phyloP scores from a whole-genome alignment of 1,139 yeast genomes.

The Blastobotrys arbuscula region DNA sequence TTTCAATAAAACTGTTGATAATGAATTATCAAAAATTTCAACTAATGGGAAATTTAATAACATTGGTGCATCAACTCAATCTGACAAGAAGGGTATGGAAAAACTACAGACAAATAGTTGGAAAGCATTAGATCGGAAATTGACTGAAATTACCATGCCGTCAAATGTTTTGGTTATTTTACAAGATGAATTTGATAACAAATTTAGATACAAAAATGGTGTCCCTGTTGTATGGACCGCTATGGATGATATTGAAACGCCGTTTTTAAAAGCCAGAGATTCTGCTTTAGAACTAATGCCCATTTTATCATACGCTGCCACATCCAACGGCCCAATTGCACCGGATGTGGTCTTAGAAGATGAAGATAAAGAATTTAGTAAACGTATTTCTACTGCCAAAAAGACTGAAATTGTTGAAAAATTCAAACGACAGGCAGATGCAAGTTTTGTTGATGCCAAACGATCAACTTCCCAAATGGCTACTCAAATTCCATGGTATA shows the following conservation, averaged over 20 bases:
- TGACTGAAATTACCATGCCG: constrained; percentile 45
- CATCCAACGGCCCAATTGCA: constrained; percentile 50
- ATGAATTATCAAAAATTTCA: constrained; percentile 30
- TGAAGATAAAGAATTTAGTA: constrained; percentile 32
- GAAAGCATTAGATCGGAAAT: constrained; percentile 53
- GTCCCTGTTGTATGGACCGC: constrained; percentile 79
- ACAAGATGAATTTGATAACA: constrained; percentile 63
- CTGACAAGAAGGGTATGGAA: constrained; percentile 40
- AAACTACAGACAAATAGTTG: constrained; percentile 56
- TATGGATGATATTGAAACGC: constrained; percentile 63
- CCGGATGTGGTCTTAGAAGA: constrained; percentile 50
- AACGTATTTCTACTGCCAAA: constrained; percentile 52
- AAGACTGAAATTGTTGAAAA: constrained; percentile 52
- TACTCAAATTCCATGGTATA: constrained; percentile 79
- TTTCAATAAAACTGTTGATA: constrained; percentile 42
- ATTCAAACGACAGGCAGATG: constrained; percentile 73
- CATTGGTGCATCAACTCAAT: constrained; percentile 48
- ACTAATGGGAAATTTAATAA: constrained; percentile 46
- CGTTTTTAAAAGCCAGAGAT: constrained; percentile 55
- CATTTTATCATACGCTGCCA: constrained; percentile 50
- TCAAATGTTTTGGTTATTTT: constrained; percentile 34
- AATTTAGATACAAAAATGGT: constrained; percentile 73
- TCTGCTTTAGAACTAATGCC: constrained; percentile 56
- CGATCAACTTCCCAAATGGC: constrained; percentile 36
- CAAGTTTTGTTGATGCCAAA: constrained; percentile 72